phyloP scores from a whole-genome alignment of 2,329 filamentous ascomycete genomes.

The Fusarium bulbicola region DNA sequence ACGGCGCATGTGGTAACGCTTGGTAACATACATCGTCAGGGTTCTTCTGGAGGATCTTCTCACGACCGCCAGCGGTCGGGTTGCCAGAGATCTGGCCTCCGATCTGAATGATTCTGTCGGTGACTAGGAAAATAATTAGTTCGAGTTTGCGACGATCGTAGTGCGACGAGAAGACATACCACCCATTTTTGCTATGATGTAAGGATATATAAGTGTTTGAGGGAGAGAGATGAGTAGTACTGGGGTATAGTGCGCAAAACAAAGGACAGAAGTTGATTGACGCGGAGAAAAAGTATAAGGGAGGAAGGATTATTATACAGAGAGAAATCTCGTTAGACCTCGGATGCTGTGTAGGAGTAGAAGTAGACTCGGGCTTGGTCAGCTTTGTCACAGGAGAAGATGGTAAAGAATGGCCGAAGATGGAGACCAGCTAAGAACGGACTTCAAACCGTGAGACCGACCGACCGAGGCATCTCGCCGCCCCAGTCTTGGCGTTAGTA shows the following conservation, averaged over 20 bases:
- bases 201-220: background rate
- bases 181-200: slow-evolving; percentile 46
- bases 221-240: background rate
- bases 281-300: background rate
- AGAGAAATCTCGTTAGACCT: slow-evolving; percentile 35
- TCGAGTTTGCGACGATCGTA: background rate
- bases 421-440: background rate
- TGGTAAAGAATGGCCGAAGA: slow-evolving; percentile 14
- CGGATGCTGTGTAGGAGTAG: slow-evolving; percentile 39
- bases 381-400: slow-evolving; percentile 26
- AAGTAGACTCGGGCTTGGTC: slow-evolving; percentile 31
- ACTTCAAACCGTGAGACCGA: slow-evolving; percentile 40
- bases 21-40: slow-evolving; percentile 67
- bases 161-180: slow-evolving; percentile 42
- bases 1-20: background rate
- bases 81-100: slow-evolving; percentile 71
- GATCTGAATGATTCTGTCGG: slow-evolving; percentile 68
- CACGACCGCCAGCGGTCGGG: slow-evolving; percentile 60
- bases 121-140: slow-evolving; percentile 52
- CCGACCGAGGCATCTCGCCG: slow-evolving; percentile 46
- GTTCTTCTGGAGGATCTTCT: slow-evolving; percentile 71
- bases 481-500: slow-evolving; percentile 37
- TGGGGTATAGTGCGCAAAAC: slow-evolving; percentile 22
- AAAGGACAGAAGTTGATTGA: slow-evolving; percentile 2
- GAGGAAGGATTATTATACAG: slow-evolving; percentile 31